A percentile compares a stretch with the other conserved stretches of the same genome.
phyloP scores from a whole-genome alignment of 78 protist species.

The Dictyostelium capitatum region DNA sequence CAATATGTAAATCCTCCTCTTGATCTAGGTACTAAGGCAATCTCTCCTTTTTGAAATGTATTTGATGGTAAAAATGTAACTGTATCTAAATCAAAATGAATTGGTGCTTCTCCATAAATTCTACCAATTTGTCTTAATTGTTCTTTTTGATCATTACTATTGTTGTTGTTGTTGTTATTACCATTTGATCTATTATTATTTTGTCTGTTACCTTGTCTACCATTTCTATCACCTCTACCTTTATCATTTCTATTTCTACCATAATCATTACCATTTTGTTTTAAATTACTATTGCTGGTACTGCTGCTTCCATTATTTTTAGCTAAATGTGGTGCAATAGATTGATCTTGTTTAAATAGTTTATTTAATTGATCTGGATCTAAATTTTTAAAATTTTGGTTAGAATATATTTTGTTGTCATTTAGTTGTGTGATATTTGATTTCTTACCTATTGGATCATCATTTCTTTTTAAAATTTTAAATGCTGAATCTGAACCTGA shows the following conservation, averaged over 20 bases:
- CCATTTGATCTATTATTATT: not conserved
- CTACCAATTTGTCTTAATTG: conserved; percentile 19
- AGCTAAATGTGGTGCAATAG: not conserved
- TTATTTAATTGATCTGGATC: conserved; percentile 61
- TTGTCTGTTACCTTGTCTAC: not conserved
- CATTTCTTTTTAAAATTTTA: conserved; percentile 68
- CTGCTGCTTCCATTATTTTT: not conserved
- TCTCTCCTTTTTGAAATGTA: conserved; percentile 40
- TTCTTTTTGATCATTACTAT: not conserved
- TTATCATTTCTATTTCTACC: not conserved
- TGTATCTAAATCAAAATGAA: conserved; percentile 54
- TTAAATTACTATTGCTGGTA: not conserved
- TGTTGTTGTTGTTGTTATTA: not conserved
- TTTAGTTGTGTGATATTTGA: not conserved
- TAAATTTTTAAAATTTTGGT: not conserved
- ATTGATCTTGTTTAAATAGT: conserved; percentile 20
- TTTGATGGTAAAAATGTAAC: conserved; percentile 57
- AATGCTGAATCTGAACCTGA: conserved; percentile 5
- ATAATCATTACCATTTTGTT: not conserved
- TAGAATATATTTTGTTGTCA: not conserved
- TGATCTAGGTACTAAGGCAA: conserved; percentile 66
- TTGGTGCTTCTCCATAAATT: conserved; percentile 48
- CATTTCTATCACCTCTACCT: not conserved
- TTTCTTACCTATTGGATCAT: conserved; percentile 51
- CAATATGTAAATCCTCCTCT: conserved; percentile 80